Percentiles rank a stretch among this genome's conserved stretches.
These are phyloP conservation scores for Amaranthus tricolor DNA, from an alignment of 179 eudicot species.

Conservation along the genomic window DNA sequence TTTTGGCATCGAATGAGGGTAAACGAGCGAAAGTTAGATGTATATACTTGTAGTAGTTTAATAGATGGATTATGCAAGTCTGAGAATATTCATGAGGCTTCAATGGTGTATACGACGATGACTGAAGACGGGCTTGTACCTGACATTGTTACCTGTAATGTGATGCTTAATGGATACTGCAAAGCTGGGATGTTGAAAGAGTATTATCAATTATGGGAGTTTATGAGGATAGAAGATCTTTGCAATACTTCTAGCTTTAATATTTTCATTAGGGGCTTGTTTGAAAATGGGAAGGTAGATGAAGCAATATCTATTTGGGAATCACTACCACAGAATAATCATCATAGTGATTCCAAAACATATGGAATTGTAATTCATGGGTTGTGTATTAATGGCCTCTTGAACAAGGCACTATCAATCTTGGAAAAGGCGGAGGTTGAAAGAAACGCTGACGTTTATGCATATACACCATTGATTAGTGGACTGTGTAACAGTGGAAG, in stretches of 20 bases:
- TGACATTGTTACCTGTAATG: constrained; percentile 61
- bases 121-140: constrained; percentile 46
- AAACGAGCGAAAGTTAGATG: constrained; percentile 57
- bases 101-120: constrained; percentile 55
- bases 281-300: constrained; percentile 55
- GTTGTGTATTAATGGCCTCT: constrained; percentile 56
- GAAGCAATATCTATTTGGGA: constrained; percentile 67
- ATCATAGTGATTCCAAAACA: constrained; percentile 50
- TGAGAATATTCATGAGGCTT: constrained; percentile 62
- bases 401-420: constrained; percentile 51
- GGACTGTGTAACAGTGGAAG: constrained; percentile 54
- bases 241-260: constrained; percentile 56
- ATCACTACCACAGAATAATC: constrained; percentile 35
- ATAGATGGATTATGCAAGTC: constrained; percentile 65
- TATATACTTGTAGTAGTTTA: constrained; percentile 67
- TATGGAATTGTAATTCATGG: constrained; percentile 67
- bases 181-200: constrained; percentile 46
- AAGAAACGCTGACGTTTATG: constrained; percentile 39
- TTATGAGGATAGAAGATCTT: constrained; percentile 53
- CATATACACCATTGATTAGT: constrained; percentile 61
- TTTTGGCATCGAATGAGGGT: constrained; percentile 61
- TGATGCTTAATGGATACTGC: constrained; percentile 72
- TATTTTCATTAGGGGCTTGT: constrained; percentile 58
- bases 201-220: constrained; percentile 55
- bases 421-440: constrained; percentile 43